phyloP scores from a whole-genome alignment of 1,284 basidiomycete genomes.

The Trichosporon sp. region DNA sequence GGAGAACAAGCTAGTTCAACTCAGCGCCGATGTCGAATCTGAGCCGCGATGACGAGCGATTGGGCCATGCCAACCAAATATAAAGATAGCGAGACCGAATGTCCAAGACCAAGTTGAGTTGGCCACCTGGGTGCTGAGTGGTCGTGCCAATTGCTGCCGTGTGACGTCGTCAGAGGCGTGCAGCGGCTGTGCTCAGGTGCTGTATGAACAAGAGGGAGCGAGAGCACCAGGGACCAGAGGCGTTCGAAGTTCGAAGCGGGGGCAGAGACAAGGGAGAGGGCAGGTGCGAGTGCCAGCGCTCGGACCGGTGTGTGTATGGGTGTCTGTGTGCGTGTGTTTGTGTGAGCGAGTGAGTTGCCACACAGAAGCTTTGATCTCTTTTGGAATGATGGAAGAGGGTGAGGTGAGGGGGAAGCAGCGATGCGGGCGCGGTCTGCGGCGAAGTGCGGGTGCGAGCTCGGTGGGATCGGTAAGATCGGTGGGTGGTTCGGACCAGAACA shows the following conservation, averaged over 20 bases:
- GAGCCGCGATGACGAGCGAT: conserved; percentile 12
- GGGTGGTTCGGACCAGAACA: background rate
- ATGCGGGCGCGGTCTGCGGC: conserved; percentile 7
- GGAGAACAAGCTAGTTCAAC: background rate
- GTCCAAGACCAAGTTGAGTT: conserved; percentile 19
- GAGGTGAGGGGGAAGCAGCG: background rate
- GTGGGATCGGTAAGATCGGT: background rate
- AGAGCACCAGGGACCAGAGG: conserved; percentile 3
- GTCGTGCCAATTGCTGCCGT: conserved; percentile 7
- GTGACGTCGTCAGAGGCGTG: conserved; percentile 12
- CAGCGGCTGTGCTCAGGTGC: conserved; percentile 11
- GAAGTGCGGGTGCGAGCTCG: conserved; percentile 7
- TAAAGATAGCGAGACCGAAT: background rate
- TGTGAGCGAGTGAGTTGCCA: conserved; percentile 9
- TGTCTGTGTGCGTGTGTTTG: background rate
- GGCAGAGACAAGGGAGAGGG: conserved; percentile 8
- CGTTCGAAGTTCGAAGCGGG: background rate
- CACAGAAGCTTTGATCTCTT: conserved; percentile 11
- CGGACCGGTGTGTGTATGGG: conserved; percentile 8
- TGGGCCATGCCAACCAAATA: conserved; percentile 14
- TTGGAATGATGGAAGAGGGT: background rate
- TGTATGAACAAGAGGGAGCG: background rate
- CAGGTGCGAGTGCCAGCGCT: conserved; percentile 13
- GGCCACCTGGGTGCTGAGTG: conserved; percentile 3
- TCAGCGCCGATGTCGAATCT: conserved; percentile 16